Conservation (phyloP, 2,329 filamentous ascomycete genomes). For the Alternaria arbusti region DNA sequence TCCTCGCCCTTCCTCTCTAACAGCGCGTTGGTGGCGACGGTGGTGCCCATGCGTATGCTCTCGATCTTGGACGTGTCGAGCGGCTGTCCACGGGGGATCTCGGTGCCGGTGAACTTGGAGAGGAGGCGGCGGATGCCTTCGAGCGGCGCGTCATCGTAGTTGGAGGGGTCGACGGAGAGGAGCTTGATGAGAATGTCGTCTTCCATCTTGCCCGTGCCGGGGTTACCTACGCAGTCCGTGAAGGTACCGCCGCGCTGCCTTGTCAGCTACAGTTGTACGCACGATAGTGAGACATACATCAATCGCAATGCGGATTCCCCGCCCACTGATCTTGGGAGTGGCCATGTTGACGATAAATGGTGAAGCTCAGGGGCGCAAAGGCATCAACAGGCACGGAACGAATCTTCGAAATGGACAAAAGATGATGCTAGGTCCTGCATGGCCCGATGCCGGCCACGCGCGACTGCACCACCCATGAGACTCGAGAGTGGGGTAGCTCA, state of each 20-base stretch:
- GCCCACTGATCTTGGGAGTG: slow-evolving; percentile 39
- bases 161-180: slow-evolving; percentile 85
- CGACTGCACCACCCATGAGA: background rate
- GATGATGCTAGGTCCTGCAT: background rate
- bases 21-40: slow-evolving; percentile 89
- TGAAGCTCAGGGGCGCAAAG: background rate
- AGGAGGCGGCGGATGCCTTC: slow-evolving; percentile 90
- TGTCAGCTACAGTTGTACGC: background rate
- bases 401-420: background rate
- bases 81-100: slow-evolving; percentile 79
- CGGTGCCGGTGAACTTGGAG: slow-evolving; percentile 73
- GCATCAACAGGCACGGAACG: background rate
- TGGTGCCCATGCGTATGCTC: slow-evolving; percentile 94
- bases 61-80: slow-evolving; percentile 85
- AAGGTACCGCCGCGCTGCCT: slow-evolving; percentile 81
- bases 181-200: slow-evolving; percentile 86
- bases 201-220: slow-evolving; percentile 69
- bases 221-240: slow-evolving; percentile 88
- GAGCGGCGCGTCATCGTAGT: slow-evolving; percentile 88
- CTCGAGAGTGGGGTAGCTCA: slow-evolving; percentile 11
- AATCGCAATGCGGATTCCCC: slow-evolving; percentile 77
- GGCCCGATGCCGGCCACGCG: background rate
- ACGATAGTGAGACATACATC: slow-evolving; percentile 41
- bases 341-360: slow-evolving; percentile 24
- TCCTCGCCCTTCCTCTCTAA: slow-evolving; percentile 89